These are phyloP conservation scores for Euphorbia tirucalli DNA, from an alignment of 345 rosid species.

Conservation along the genomic window DNA sequence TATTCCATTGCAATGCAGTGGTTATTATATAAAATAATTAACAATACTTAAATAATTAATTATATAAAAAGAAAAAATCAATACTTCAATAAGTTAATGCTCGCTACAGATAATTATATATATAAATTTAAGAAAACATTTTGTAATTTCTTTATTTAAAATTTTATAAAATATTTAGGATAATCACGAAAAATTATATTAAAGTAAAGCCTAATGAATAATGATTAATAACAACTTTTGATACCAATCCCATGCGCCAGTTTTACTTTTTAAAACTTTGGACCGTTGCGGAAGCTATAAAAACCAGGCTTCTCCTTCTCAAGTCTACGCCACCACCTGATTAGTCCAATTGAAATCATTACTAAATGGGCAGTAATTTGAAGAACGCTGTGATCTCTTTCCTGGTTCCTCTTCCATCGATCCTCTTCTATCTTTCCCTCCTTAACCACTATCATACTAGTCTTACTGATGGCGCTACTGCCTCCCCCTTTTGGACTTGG, in stretches of 20 bases:
- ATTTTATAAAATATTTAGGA: no score
- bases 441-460: constrained; percentile 35
- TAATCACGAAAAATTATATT: no score
- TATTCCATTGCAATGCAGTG: no score
- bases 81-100: no score
- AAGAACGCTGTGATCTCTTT: constrained; percentile 60
- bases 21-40: no score
- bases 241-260: background rate
- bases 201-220: constrained; percentile 9
- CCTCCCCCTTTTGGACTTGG: constrained; percentile 57
- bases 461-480: background rate
- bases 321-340: background rate
- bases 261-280: background rate
- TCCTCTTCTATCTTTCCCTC: constrained; percentile 60
- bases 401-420: constrained; percentile 74
- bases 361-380: constrained; percentile 45
- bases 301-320: background rate
- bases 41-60: no score
- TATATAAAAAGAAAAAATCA: no score
- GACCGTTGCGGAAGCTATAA: constrained; percentile 8
- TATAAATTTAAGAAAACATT: no score
- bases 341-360: background rate
- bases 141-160: no score
- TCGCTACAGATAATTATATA: no score
- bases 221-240: constrained; percentile 10